phyloP scores from a whole-genome alignment of 345 rosid genomes.

The Dovyalis caffra region DNA sequence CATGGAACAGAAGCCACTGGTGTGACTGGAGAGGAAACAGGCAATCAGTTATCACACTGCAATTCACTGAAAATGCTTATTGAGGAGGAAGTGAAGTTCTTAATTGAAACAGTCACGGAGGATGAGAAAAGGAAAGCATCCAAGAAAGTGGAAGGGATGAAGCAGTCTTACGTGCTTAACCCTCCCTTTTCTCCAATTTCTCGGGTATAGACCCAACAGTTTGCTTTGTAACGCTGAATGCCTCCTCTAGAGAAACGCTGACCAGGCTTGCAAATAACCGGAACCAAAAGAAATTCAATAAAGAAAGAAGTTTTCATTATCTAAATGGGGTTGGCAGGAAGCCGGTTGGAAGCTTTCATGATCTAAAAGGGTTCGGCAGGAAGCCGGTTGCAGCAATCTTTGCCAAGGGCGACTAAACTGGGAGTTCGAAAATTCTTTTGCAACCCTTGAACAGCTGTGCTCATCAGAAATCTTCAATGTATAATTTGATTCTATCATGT shows the following conservation, averaged over 20 bases:
- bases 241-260: background rate
- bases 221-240: background rate
- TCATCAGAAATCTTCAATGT: slow-evolving; percentile 20
- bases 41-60: slow-evolving; percentile 37
- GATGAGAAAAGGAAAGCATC: slow-evolving; percentile 48
- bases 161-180: slow-evolving; percentile 58
- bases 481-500: slow-evolving; percentile 26
- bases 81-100: slow-evolving; percentile 67
- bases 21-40: slow-evolving; percentile 28
- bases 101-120: slow-evolving; percentile 57
- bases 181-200: slow-evolving; percentile 94
- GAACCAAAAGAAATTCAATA: background rate
- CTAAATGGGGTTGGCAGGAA: no score
- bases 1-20: slow-evolving; percentile 46
- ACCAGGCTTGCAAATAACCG: background rate
- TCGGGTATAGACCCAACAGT: slow-evolving; percentile 48
- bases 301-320: background rate
- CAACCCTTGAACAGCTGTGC: background rate
- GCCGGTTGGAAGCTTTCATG: background rate
- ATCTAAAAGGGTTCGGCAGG: background rate
- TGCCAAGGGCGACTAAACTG: background rate
- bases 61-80: slow-evolving; percentile 64
- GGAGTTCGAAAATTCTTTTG: background rate
- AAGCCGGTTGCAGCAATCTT: background rate
- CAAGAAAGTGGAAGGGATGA: slow-evolving; percentile 40